Evolutionary conservation across 2,329 filamentous ascomycete genomes (phyloP), one percentile per base, ranked within the genome.

Genomic region (Penicillium janthinellum): DNA sequence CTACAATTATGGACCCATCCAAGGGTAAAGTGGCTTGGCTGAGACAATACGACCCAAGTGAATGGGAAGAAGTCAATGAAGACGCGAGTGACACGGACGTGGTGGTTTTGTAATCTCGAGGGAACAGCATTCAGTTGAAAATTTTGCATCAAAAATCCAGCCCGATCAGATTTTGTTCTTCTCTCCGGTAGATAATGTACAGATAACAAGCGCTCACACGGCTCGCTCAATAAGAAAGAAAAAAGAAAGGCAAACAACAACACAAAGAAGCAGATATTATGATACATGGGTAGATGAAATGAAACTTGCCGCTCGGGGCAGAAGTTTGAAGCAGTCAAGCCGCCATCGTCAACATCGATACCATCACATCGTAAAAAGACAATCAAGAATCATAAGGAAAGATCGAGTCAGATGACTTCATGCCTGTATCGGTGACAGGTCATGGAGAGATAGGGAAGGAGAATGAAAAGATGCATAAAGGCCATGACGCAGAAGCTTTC

Each of bases 1-100:
- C 81, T 4, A 79, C 80, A 20, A 72, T 88, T 31, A 81, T 88
- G 80, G 85, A 88, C 71, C 82, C 85, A 3, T 69, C 61, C 5
- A 70, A 69, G 14, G 84, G 84, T 0, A 71, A 73, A 12, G 73
- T 87, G 22, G 68, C 74, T 14, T 86, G 82, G 79, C 65, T 80
- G n/a, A 66, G 64, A 12, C 66, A 68, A 28, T 79, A 58, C 10
- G 12, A 38, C 14, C 37, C 54, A n/a, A 47, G 17, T 17, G 58
- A 63, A 39, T 61, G 56, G 59, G 41, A 54, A 22, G 38, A 35
- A 4, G 34, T 25, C 34, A 25, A 38, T 15, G 49, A 52, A 52
- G 5, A 20, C 31, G 31, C 20, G 11, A 39, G n/a, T 38, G 49
- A 52, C 14, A 35, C 25, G 17, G n/a, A 11, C 31, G n/a, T 20